Evolutionary conservation across 1,139 yeast genomes (phyloP).

Genomic region (Blastobotrys aristatus): DNA sequence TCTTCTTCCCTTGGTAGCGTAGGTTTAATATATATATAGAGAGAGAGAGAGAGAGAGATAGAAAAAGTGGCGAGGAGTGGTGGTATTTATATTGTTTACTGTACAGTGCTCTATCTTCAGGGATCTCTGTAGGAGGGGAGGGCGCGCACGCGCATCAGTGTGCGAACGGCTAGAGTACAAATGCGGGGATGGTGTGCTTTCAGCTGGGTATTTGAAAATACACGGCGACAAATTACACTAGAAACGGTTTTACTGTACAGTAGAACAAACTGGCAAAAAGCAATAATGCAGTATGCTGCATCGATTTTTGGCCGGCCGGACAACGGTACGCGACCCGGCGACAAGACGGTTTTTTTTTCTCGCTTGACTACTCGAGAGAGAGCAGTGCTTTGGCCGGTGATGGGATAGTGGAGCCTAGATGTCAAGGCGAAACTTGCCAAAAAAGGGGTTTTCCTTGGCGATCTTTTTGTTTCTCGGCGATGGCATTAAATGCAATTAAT

Average conservation of each 20-base stretch:
- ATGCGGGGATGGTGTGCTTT: background rate
- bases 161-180: background rate
- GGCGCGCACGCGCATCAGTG: background rate
- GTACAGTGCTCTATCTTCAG: background rate
- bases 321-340: background rate
- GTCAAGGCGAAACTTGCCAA: background rate
- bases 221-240: too few species aligned
- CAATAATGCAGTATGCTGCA: background rate
- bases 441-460: background rate
- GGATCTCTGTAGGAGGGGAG: too few species aligned
- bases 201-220: background rate
- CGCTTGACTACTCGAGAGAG: too few species aligned
- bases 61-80: background rate
- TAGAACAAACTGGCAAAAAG: background rate
- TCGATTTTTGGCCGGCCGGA: background rate
- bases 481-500: background rate
- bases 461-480: background rate
- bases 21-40: too few species aligned
- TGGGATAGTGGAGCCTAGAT: too few species aligned
- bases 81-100: background rate
- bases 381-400: too few species aligned
- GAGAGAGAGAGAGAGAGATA: background rate
- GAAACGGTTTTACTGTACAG: too few species aligned
- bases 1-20: too few species aligned
- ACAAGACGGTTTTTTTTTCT: too few species aligned